Base-by-base conservation (phyloP, 2,329 filamentous ascomycete genomes). In the Pseudonectria buxi region DNA sequence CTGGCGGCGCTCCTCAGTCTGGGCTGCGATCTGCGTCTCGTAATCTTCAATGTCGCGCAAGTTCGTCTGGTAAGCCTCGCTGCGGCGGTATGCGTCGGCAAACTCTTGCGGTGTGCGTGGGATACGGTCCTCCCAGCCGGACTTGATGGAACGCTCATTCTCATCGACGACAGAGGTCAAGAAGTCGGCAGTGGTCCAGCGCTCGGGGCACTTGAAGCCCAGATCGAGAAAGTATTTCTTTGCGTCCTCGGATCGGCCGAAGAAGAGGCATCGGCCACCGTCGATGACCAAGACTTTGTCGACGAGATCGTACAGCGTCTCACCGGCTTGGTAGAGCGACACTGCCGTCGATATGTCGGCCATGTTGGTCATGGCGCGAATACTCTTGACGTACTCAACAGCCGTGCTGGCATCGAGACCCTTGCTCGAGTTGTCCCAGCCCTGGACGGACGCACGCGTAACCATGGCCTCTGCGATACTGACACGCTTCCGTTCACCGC, bases 261-360 rank as follows among this genome's bases (percentile, higher is more conserved):
- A 89, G 62, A 78, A 89, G 14, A 87, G 75, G 45, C 83, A 82
- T 38, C 78, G 74, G 3, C 84, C 84, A 33, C 79, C 37, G 41
- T 86, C 80, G 31, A 88, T 82, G n/a, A 88, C 72, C 29, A 86
- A 58, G 0, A 87, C 81, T 57, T 87, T 87, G 57, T 87, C 83
- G 62, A 85, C 83, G 2, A 83, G 65, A 2, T 78, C 64, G 48
- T 78, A 82, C 18, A 83, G 74, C 3, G 68, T 73, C 37, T 84
- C 78, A 4, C 77, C 74, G 1, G 80, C 79, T 52, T 84, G 79
- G 56, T 86, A 86, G 0, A 86, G 65, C 73, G 81, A 80, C 2
- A 86, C 80, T 2, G 75, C 66, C 0, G 82, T 85, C 2, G 83
- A 81, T 12, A 83, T 67, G 41, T 84, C 76, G 12, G 82, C 83